phyloP scores from a whole-genome alignment of 2,329 filamentous ascomycete genomes.

The Albophoma yamanashiensis region DNA sequence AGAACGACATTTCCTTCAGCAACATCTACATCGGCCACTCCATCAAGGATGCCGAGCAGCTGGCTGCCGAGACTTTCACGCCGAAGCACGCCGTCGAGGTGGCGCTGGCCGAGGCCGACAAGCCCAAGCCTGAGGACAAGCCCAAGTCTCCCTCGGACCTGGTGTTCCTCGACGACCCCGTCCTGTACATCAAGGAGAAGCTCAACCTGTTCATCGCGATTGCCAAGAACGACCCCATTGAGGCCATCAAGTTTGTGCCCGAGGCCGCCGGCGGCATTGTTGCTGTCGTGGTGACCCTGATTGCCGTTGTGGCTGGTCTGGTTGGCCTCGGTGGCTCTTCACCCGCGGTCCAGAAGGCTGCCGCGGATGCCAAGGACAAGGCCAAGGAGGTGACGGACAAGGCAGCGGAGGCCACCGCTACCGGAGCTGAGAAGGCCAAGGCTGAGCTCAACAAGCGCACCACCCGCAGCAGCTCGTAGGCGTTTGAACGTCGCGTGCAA shows the following conservation, averaged over 20 bases:
- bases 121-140: conserved; percentile 60
- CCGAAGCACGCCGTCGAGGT: conserved; percentile 79
- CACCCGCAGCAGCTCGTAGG: conserved; percentile 44
- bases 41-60: conserved; percentile 77
- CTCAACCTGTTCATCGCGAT: conserved; percentile 81
- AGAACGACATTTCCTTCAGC: conserved; percentile 96
- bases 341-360: conserved; percentile 64
- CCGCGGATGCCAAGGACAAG: conserved; percentile 55
- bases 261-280: conserved; percentile 78
- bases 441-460: conserved; percentile 55
- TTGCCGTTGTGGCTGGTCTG: conserved; percentile 59
- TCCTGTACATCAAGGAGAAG: conserved; percentile 85
- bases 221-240: conserved; percentile 67
- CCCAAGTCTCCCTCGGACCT: conserved; percentile 65
- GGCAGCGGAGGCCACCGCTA: conserved; percentile 45
- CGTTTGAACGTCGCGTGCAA: neutral
- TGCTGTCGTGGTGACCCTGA: conserved; percentile 56
- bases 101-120: conserved; percentile 65
- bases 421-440: conserved; percentile 64
- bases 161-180: conserved; percentile 83
- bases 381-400: conserved; percentile 61
- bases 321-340: conserved; percentile 55
- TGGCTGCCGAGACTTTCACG: conserved; percentile 82
- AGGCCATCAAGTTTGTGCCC: conserved; percentile 81
- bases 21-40: conserved; percentile 99